Percentiles rank a stretch among this genome's conserved stretches.
Evolutionary conservation across 1,284 basidiomycete genomes (phyloP).

Genomic region (Ustilago vetiveriae): DNA sequence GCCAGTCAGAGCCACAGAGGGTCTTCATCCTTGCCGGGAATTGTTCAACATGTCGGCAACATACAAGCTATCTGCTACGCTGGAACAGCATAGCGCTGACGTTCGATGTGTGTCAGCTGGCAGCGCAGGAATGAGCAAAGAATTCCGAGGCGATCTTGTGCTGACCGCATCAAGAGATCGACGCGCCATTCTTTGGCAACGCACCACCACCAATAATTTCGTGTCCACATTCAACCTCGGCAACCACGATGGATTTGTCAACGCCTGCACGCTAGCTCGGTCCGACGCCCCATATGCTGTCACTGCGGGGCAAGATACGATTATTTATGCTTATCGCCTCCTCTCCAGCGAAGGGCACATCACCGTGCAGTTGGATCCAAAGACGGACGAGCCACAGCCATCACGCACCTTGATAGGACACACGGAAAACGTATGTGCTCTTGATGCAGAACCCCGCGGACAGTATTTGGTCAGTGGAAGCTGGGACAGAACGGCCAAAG

Average conservation of each 20-base stretch:
- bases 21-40: too few species aligned
- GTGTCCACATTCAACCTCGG: conserved; percentile 31
- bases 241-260: conserved; percentile 62
- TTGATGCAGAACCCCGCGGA: conserved; percentile 70
- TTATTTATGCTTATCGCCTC: conserved; percentile 60
- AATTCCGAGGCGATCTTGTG: conserved; percentile 37
- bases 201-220: conserved; percentile 45
- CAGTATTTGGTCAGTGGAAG: conserved; percentile 84
- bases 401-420: conserved; percentile 74
- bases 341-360: conserved; percentile 16
- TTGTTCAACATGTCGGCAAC: conserved; percentile 12
- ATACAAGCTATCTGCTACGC: conserved; percentile 51
- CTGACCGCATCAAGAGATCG: conserved; percentile 55
- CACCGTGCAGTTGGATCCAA: conserved; percentile 25
- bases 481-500: conserved; percentile 96
- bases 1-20: too few species aligned
- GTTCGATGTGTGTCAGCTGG: conserved; percentile 56
- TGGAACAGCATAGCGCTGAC: conserved; percentile 56
- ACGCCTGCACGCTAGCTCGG: conserved; percentile 44
- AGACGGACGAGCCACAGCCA: conserved; percentile 28
- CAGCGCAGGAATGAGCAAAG: conserved; percentile 20
- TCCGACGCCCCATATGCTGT: conserved; percentile 38
- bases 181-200: conserved; percentile 48
- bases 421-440: conserved; percentile 86
- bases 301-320: conserved; percentile 61